phyloP scores from a whole-genome alignment of 305 asterid genomes.

The Solanum chacoense region DNA sequence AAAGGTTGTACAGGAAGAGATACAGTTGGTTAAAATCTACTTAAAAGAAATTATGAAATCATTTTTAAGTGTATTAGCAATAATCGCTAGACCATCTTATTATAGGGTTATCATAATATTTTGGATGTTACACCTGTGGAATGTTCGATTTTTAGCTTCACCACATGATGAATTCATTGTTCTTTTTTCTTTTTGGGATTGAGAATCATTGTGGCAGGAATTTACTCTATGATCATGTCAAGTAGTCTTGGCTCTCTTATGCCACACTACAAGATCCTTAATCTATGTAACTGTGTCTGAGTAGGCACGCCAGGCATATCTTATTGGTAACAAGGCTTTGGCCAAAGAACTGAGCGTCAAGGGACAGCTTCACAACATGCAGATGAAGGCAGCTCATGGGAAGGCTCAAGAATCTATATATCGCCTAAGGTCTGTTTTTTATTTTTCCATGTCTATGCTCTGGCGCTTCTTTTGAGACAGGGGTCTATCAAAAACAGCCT shows the following conservation, averaged over 20 bases:
- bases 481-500: neutral
- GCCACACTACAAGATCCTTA: neutral
- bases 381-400: constrained; percentile 75
- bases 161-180: neutral
- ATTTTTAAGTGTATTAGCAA: neutral
- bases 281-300: constrained; percentile 3
- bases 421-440: constrained; percentile 58
- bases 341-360: constrained; percentile 85
- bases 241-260: neutral
- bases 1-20: neutral
- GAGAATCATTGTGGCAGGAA: neutral
- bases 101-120: neutral
- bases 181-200: neutral
- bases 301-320: constrained; percentile 87
- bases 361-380: constrained; percentile 80
- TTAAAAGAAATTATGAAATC: neutral
- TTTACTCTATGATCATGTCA: neutral
- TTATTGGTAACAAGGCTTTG: constrained; percentile 76
- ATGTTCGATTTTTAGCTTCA: neutral
- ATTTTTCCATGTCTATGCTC: neutral
- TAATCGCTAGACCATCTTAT: neutral
- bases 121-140: neutral
- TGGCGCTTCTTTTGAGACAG: neutral
- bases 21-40: neutral
- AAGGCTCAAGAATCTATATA: constrained; percentile 74